Percentiles rank a stretch among this genome's conserved stretches.
Conservation (phyloP, 345 rosid genomes). For the Eucalyptus guilfoylei region DNA sequence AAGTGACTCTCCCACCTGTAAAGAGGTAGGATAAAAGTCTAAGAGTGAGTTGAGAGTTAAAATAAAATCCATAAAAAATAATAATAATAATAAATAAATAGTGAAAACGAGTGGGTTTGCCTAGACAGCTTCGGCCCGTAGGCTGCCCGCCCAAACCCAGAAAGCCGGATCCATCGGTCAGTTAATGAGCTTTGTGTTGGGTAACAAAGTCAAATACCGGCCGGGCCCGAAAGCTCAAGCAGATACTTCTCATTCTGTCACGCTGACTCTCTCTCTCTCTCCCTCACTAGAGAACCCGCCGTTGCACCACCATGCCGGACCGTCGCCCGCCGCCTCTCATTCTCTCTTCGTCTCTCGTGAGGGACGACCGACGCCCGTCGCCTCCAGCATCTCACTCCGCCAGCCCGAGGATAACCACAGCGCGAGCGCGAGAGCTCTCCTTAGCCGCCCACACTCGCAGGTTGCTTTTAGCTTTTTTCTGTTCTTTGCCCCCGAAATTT, state of each 20-base stretch:
- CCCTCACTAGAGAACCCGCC: no score
- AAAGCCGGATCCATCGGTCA: neutral
- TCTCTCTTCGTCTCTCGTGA: no score
- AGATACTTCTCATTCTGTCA: neutral
- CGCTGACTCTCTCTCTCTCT: neutral
- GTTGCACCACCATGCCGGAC: no score
- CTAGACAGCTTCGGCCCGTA: neutral
- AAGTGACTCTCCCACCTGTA: rapidly evolving
- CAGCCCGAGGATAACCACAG: neutral
- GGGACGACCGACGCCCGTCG: no score
- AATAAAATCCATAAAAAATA: rapidly evolving
- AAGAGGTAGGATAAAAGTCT: rapidly evolving
- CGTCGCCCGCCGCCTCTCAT: no score
- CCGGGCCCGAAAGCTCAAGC: neutral
- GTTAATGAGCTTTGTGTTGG: neutral
- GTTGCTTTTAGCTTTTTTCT: neutral
- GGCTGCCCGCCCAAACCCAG: neutral
- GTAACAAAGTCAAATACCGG: neutral
- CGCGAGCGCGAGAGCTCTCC: neutral
- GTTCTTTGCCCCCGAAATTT: neutral
- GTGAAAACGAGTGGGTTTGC: neutral
- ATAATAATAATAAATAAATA: no score
- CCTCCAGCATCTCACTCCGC: no score
- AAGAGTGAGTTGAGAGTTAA: rapidly evolving
- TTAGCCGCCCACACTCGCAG: neutral